Base-by-base conservation (phyloP, 108 stramenopile species). In the Cyclotella distinguenda region DNA sequence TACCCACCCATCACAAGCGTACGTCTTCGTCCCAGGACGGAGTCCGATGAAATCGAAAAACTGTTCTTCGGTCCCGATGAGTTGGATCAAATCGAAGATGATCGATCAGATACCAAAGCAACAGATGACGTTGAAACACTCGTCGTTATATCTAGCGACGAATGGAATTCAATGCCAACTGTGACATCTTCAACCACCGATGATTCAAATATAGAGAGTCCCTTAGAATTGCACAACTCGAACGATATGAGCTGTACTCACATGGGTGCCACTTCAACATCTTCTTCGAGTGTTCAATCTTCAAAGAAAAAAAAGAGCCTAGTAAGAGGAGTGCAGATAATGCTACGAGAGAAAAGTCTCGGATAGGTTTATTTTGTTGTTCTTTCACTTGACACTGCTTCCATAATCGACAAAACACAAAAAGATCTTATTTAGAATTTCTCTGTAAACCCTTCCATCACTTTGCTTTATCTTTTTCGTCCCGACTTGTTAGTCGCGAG, bases 61-160 rank as follows among this genome's bases (percentile, higher is more conserved):
- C 61, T 93, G 11, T 93, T 86, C 72, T 89, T 89, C 36, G 82
- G 82, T 11, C 85, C 89, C 52, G 77, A 87, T 34, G 91, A 93
- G 61, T 45, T 93, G 44, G 86, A 89, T 46, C 76, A 88, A 61
- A 79, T 86, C 30, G 88, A 93, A 64, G 83, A 82, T 21, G 91
- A 93, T 73, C 78, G 91, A 44, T 74, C 66, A n/a, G 78, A 72
- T 26, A 86, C 82, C 12, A 77, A 72, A 59, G 70, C 67, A 39
- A 79, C 82, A 22, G 91, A 93, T 66, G 88, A 93, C 62, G 65
- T 93, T 18, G 91, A 93, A 70, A 83, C 89, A 42, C 75, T 93
- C 0, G 85, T 84, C 25, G 84, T 89, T 22, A 67, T 79, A 9
- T 36, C 43, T 0, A 56, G 47, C 0, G 40, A 57, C 26, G 72